Conservation (phyloP, 1,284 basidiomycete genomes). For the Boletellus deceptivus region DNA sequence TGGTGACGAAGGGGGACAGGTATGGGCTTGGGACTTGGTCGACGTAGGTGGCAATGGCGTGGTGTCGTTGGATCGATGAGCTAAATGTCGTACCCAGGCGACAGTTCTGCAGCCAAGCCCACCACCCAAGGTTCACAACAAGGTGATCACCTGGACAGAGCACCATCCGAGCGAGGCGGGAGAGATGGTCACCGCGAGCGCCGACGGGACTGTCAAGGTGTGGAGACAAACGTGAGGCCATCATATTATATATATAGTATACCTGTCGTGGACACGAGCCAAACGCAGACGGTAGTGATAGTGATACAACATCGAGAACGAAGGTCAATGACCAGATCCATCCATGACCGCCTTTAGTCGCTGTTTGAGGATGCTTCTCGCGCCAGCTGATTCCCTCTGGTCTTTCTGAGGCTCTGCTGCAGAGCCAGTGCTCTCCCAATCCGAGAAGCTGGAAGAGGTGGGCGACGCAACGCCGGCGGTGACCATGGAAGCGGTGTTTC, state of each 20-base stretch:
- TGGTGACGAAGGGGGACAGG: conserved; percentile 85
- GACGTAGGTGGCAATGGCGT: conserved; percentile 58
- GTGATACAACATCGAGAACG: conserved; percentile 22
- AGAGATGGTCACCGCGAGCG: conserved; percentile 85
- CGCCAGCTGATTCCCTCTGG: conserved; percentile 16
- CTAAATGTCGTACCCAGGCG: conserved; percentile 46
- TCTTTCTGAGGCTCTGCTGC: conserved; percentile 22
- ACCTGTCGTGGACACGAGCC: background rate
- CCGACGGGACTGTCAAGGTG: conserved; percentile 82
- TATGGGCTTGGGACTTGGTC: conserved; percentile 93
- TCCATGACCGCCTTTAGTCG: conserved; percentile 33
- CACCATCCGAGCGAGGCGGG: conserved; percentile 78
- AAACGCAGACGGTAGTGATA: conserved; percentile 14
- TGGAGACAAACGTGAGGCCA: conserved; percentile 53
- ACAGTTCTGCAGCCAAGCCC: conserved; percentile 63
- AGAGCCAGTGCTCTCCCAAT: conserved; percentile 33
- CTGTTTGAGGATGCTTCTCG: conserved; percentile 26
- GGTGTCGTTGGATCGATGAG: background rate
- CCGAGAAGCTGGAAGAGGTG: conserved; percentile 29
- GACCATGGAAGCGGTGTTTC: conserved; percentile 26
- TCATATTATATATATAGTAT: background rate
- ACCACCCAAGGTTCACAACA: conserved; percentile 74
- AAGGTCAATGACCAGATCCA: conserved; percentile 21
- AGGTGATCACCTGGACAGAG: conserved; percentile 89
- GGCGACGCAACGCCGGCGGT: conserved; percentile 27